These are phyloP conservation scores for Bipolaris oryzae DNA, from an alignment of 2,329 filamentous ascomycete species.

Conservation along the genomic window DNA sequence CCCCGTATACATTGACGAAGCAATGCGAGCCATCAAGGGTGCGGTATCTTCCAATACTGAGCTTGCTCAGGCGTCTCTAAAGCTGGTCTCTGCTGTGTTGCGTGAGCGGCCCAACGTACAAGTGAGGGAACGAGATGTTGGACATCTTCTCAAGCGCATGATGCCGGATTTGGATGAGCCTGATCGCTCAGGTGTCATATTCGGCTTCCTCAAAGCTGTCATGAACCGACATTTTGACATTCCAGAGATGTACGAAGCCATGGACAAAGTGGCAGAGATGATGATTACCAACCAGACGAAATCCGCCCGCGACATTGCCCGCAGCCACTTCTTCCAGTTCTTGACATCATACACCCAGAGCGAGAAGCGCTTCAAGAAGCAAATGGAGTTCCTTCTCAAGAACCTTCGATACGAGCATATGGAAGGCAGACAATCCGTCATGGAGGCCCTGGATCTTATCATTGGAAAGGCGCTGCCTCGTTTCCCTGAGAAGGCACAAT, in stretches of 20 bases:
- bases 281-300: slow-evolving; percentile 97
- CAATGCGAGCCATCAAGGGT: slow-evolving; percentile 77
- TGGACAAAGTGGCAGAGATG: slow-evolving; percentile 80
- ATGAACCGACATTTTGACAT: slow-evolving; percentile 85
- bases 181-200: slow-evolving; percentile 88
- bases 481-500: slow-evolving; percentile 72
- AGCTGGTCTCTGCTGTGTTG: slow-evolving; percentile 83
- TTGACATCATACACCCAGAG: slow-evolving; percentile 92
- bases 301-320: slow-evolving; percentile 82
- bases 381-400: slow-evolving; percentile 84
- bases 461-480: slow-evolving; percentile 69
- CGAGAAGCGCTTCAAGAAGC: slow-evolving; percentile 85
- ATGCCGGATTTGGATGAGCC: slow-evolving; percentile 91
- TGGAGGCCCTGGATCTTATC: slow-evolving; percentile 89
- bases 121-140: slow-evolving; percentile 80
- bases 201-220: slow-evolving; percentile 89
- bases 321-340: slow-evolving; percentile 92
- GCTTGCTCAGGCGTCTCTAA: slow-evolving; percentile 83
- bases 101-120: slow-evolving; percentile 77
- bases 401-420: slow-evolving; percentile 91
- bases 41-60: slow-evolving; percentile 82
- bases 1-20: slow-evolving; percentile 82
- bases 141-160: slow-evolving; percentile 79
- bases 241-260: slow-evolving; percentile 84
- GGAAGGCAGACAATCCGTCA: slow-evolving; percentile 86